Conservation (phyloP, 2,329 filamentous ascomycete species). For the Periconia digitata region DNA sequence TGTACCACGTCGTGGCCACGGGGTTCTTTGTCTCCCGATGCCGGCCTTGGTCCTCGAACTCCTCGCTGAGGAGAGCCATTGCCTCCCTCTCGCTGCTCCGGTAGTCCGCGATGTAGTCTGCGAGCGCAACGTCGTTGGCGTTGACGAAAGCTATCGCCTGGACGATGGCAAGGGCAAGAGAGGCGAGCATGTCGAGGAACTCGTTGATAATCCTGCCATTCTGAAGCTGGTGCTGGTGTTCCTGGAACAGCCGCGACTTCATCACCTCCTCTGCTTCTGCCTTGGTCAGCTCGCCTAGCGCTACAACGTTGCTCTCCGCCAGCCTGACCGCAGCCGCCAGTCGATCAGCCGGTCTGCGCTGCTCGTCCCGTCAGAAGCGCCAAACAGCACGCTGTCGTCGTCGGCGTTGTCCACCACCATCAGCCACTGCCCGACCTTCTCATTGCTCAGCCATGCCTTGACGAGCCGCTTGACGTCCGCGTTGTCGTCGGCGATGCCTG, state of each 20-base stretch:
- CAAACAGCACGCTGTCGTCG: conserved; percentile 20
- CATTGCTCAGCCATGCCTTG: conserved; percentile 12
- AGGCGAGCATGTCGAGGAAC: conserved; percentile 30
- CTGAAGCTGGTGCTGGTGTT: conserved; percentile 12
- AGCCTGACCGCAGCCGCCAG: conserved; percentile 33
- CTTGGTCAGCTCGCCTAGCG: conserved; percentile 32
- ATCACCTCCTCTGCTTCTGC: conserved; percentile 12
- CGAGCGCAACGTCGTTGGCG: conserved; percentile 11
- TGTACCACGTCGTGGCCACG: conserved; percentile 40
- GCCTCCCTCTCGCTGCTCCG: conserved; percentile 33
- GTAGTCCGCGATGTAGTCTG: conserved; percentile 45
- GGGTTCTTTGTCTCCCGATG: conserved; percentile 35
- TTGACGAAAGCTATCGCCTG: conserved; percentile 39
- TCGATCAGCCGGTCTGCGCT: conserved; percentile 17
- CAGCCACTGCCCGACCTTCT: conserved; percentile 13
- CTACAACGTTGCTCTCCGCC: conserved; percentile 19
- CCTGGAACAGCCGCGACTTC: conserved; percentile 15
- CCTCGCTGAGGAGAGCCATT: conserved; percentile 20
- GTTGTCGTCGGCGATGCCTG: conserved; percentile 11
- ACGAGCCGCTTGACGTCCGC: conserved; percentile 12
- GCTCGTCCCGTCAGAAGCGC: conserved; percentile 3
- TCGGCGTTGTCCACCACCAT: conserved; percentile 19
- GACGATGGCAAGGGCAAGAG: conserved; percentile 21
- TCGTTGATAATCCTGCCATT: conserved; percentile 13
- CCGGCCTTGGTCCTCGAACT: conserved; percentile 29